phyloP scores from a whole-genome alignment of 345 rosid species.

The Brassica carinata region DNA sequence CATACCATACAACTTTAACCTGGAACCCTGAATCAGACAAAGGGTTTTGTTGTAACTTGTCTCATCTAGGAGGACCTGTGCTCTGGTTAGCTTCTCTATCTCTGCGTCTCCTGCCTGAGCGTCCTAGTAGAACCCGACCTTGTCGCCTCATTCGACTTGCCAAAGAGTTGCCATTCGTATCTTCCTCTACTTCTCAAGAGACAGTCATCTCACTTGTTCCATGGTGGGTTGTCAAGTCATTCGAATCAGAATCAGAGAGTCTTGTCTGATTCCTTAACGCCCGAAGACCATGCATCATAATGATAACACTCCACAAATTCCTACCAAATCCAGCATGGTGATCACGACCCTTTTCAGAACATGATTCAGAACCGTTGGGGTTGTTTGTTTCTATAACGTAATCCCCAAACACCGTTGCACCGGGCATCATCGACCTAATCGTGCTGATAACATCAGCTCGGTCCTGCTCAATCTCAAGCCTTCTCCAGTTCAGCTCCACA shows the following conservation, averaged over 20 bases:
- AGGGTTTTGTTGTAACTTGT: slow-evolving; percentile 12
- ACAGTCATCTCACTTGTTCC: slow-evolving; percentile 40
- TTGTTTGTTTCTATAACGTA: slow-evolving; percentile 74
- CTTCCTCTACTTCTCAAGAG: slow-evolving; percentile 41
- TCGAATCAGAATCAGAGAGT: slow-evolving; percentile 46
- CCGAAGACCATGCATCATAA: slow-evolving; percentile 77
- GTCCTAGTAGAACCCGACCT: slow-evolving; percentile 61
- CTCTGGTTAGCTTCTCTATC: slow-evolving; percentile 52
- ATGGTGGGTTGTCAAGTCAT: slow-evolving; percentile 16
- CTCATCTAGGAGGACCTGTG: slow-evolving; percentile 33
- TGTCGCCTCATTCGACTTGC: slow-evolving; percentile 70
- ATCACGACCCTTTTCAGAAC: slow-evolving; percentile 49
- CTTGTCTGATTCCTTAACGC: slow-evolving; percentile 47
- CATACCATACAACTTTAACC: slow-evolving; percentile 20
- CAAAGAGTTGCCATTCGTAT: slow-evolving; percentile 52
- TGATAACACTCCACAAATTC: slow-evolving; percentile 62
- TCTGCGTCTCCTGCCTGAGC: slow-evolving; percentile 82
- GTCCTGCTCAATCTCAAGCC: slow-evolving; percentile 73
- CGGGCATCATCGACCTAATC: slow-evolving; percentile 83
- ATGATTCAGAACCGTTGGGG: slow-evolving; percentile 38
- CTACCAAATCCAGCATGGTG: slow-evolving; percentile 56
- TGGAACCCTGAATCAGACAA: slow-evolving; percentile 24
- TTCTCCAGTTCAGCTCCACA: slow-evolving; percentile 85
- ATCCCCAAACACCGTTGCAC: slow-evolving; percentile 83
- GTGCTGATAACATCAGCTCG: slow-evolving; percentile 76